Base-by-base conservation (phyloP, 1,284 basidiomycete genomes). In the Leccinum griseonigrum region DNA sequence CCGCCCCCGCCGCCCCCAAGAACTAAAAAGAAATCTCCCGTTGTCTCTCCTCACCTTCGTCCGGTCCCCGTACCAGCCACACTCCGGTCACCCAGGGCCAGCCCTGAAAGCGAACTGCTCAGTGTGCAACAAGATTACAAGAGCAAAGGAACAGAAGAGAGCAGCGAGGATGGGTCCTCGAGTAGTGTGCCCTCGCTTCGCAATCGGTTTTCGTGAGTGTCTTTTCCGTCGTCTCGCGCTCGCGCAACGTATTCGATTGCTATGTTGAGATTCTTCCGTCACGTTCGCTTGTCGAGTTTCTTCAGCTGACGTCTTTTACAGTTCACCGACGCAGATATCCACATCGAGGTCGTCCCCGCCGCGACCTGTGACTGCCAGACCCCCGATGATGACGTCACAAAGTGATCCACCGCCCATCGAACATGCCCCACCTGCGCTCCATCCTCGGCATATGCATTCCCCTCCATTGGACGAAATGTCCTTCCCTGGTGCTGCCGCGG, bases 1-100 rank as follows among this genome's bases (percentile, higher is more conserved):
- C 87, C 87, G 0, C 87, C 86, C 0, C 86, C 86, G 2, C 85
- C 86, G 0, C 81, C 82, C 14, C 65, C 77, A 14, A 78, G 82
- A 14, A 72, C 76, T 4, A 83, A 81, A 66, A 75, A 77, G 29
- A 65, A 69, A 0, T 78, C 80, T 5, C 76, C 79, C 18, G 63
- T 71, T 18, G 66, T 72, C 10, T 79, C 81, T 3, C 80, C 83
- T 18, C 72, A 80, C n/a, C 66, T 81, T 60, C 76, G 76, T 13
- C 80, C 82, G 0, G 76, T 79, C 2, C 77, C 79, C 4, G 70
- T 75, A 16, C 76, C 79, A 8, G 67, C 74, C n/a, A 63, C 66
- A 29, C 66, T 67, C 36, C 57, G 59, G 65, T 71, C 64, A 8
- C 65, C 64, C 38, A 66, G 13, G 59, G 60, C 55, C 56, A 69